Conservation (phyloP, 768 basidiomycete species). For the Kwoniella dendrophila region DNA sequence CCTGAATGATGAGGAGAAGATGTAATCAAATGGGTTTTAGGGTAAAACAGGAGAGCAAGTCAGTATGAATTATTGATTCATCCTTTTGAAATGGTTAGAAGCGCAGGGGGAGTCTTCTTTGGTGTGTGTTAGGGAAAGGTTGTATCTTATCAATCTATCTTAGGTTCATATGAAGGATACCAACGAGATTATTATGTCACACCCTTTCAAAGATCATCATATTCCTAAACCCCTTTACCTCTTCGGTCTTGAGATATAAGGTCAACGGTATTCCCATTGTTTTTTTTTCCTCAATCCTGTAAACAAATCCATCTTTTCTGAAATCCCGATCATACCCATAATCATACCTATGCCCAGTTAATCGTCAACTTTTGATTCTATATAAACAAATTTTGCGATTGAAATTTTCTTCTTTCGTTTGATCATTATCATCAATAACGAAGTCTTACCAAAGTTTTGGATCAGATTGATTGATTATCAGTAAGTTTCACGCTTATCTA, state of each 20-base stretch:
- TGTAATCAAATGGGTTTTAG: too few species aligned
- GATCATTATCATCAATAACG: background rate
- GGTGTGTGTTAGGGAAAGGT: background rate
- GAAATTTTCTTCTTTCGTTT: background rate
- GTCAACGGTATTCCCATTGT: background rate
- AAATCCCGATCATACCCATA: slow-evolving; percentile 5
- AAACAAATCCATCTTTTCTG: background rate
- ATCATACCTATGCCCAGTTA: too few species aligned
- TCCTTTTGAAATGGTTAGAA: background rate
- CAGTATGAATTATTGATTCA: too few species aligned
- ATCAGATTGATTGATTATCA: slow-evolving; percentile 1
- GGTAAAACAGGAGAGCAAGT: too few species aligned
- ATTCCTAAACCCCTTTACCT: too few species aligned
- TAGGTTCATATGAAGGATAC: background rate
- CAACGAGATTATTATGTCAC: slow-evolving; percentile 1
- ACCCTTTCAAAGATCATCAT: background rate
- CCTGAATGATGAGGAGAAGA: too few species aligned
- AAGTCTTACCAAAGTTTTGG: background rate
- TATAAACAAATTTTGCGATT: background rate
- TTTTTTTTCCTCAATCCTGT: background rate
- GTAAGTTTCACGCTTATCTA: background rate
- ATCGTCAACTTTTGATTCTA: background rate
- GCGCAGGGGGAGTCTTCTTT: background rate
- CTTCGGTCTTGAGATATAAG: too few species aligned
- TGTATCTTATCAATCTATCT: background rate